Conservation (phyloP, 305 asterid species). For the Fraxinus albicans region DNA sequence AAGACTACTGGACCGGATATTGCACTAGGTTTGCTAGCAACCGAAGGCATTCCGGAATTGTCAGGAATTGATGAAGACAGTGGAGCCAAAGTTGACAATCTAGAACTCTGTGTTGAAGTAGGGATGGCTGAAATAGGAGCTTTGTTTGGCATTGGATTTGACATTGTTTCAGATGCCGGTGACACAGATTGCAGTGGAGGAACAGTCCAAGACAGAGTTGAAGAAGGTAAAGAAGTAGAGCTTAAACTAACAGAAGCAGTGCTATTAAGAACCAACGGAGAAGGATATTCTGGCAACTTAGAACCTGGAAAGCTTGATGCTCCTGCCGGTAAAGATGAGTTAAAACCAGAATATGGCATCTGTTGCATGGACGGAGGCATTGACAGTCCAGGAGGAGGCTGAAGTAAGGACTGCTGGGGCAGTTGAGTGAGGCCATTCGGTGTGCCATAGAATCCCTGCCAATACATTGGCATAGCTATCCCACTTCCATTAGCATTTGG, state of each 20-base stretch:
- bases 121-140: slow-evolving; percentile 46
- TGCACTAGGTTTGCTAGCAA: slow-evolving; percentile 37
- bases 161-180: slow-evolving; percentile 42
- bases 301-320: slow-evolving; percentile 49
- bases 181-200: slow-evolving; percentile 55
- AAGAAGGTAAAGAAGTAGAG: slow-evolving; percentile 29
- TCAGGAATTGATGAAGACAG: slow-evolving; percentile 41
- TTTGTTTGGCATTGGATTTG: slow-evolving; percentile 44
- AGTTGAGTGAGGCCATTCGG: slow-evolving; percentile 79
- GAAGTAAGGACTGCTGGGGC: slow-evolving; percentile 76
- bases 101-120: slow-evolving; percentile 34
- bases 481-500: slow-evolving; percentile 75
- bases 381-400: slow-evolving; percentile 81
- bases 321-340: slow-evolving; percentile 52
- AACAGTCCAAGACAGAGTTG: slow-evolving; percentile 33
- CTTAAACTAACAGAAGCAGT: slow-evolving; percentile 39
- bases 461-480: slow-evolving; percentile 87
- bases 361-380: slow-evolving; percentile 76
- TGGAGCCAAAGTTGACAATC: slow-evolving; percentile 43
- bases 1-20: slow-evolving; percentile 43
- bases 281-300: slow-evolving; percentile 55
- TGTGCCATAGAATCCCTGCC: slow-evolving; percentile 92
- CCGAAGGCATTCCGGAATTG: slow-evolving; percentile 33
- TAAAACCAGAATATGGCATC: slow-evolving; percentile 72
- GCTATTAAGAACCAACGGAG: slow-evolving; percentile 43